These are phyloP conservation scores for Umbelopsis isabellina DNA, from an alignment of 192 early-diverging fungal genomes.

Conservation along the genomic window DNA sequence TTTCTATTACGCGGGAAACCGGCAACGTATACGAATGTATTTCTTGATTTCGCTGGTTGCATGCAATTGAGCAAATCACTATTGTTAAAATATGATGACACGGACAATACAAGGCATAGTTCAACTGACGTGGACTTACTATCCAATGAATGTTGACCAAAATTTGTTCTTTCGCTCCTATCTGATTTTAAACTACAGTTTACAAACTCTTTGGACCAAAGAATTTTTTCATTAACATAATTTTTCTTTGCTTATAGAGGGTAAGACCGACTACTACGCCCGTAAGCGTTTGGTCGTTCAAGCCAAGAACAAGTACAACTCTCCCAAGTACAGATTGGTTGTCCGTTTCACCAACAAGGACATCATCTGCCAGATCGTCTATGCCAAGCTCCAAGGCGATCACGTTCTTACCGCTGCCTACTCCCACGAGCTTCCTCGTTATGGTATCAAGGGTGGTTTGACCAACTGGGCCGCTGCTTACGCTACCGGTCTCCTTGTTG, in stretches of 20 bases:
- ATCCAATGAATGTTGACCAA: slow-evolving; percentile 11
- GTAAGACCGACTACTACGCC: slow-evolving; percentile 99
- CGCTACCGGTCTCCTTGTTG: slow-evolving; percentile 95
- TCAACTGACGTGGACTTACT: slow-evolving; percentile 23
- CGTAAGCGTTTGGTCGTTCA: slow-evolving; percentile 96
- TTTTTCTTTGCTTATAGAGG: slow-evolving; percentile 65
- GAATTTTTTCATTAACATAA: neutral
- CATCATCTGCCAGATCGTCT: slow-evolving; percentile 94
- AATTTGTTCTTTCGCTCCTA: slow-evolving; percentile 24
- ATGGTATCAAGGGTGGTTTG: slow-evolving; percentile 96
- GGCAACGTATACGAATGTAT: neutral
- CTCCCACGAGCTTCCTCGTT: slow-evolving; percentile 94
- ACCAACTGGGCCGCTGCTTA: slow-evolving; percentile 99
- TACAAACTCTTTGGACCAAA: neutral
- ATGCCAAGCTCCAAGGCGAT: slow-evolving; percentile 98
- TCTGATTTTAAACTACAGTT: slow-evolving; percentile 6
- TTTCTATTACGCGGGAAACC: no score
- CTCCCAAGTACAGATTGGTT: slow-evolving; percentile 99
- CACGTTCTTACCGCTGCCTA: slow-evolving; percentile 94
- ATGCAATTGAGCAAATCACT: neutral
- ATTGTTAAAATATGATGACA: neutral
- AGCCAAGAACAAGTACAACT: slow-evolving; percentile 99
- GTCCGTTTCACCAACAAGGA: slow-evolving; percentile 99
- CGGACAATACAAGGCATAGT: slow-evolving; percentile 24
- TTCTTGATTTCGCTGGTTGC: neutral